Percentiles rank a stretch among this genome's conserved stretches.
These are phyloP conservation scores for Aspergillus ostianus DNA, from an alignment of 495 filamentous ascomycete species.

Conservation along the genomic window DNA sequence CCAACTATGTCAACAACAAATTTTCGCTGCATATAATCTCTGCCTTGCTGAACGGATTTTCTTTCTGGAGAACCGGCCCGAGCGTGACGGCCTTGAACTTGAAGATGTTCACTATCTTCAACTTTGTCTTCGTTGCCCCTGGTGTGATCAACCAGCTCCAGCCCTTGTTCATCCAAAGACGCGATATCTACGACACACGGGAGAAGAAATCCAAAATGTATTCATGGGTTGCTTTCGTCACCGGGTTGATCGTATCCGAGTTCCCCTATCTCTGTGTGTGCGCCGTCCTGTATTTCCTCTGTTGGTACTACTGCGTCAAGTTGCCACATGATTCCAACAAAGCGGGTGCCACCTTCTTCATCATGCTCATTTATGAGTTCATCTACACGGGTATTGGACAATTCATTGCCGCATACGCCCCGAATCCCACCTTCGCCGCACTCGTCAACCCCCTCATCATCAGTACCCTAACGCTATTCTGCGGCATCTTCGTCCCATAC, in stretches of 20 bases:
- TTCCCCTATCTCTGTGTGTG: conserved; percentile 52
- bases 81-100: conserved; percentile 32
- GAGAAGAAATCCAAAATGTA: conserved; percentile 56
- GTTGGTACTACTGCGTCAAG: conserved; percentile 51
- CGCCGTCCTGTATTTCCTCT: conserved; percentile 48
- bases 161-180: conserved; percentile 52
- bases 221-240: conserved; percentile 54
- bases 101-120: conserved; percentile 48
- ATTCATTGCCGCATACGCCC: conserved; percentile 58
- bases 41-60: conserved; percentile 42
- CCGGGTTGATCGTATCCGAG: conserved; percentile 49
- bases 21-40: conserved; percentile 39
- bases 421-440: conserved; percentile 54
- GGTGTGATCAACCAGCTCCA: conserved; percentile 52
- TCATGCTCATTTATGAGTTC: conserved; percentile 53
- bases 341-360: conserved; percentile 55
- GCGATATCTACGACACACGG: conserved; percentile 50
- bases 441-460: conserved; percentile 56
- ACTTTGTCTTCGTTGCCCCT: conserved; percentile 49
- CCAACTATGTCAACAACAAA: conserved; percentile 66
- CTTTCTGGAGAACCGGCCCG: conserved; percentile 38
- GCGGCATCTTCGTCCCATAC: conserved; percentile 42
- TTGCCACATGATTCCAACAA: conserved; percentile 38
- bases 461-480: conserved; percentile 55
- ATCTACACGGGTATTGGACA: conserved; percentile 59